Percentiles rank a stretch among this genome's conserved stretches.
phyloP scores from a whole-genome alignment of 192 early-diverging fungal species.

The Backusella circina region DNA sequence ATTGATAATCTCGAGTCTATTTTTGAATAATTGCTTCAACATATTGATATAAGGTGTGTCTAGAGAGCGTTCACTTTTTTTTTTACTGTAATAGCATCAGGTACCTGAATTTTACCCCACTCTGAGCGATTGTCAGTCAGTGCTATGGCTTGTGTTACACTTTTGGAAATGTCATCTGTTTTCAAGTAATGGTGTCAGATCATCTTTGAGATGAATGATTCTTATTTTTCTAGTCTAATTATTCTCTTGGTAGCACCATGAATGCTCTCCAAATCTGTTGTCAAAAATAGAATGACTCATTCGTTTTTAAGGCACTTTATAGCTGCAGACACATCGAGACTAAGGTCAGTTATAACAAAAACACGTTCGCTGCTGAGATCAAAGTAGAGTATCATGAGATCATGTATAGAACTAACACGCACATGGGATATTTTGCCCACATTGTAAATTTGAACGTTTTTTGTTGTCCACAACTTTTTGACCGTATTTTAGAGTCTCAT shows the following conservation, averaged over 20 bases:
- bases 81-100: constrained; percentile 7
- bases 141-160: not conserved
- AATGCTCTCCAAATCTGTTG: not conserved
- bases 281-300: too few species aligned
- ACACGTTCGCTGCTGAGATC: not conserved
- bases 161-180: not conserved
- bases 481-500: not conserved
- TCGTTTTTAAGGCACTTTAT: too few species aligned
- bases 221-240: not conserved
- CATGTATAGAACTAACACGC: constrained; percentile 9
- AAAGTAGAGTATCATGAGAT: constrained; percentile 11
- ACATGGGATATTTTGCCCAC: constrained; percentile 15
- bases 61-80: constrained; percentile 26
- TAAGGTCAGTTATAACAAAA: not conserved
- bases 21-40: constrained; percentile 68
- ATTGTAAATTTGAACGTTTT: constrained; percentile 23
- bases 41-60: constrained; percentile 79
- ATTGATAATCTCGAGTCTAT: constrained; percentile 75
- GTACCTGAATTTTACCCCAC: not conserved
- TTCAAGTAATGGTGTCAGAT: not conserved
- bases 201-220: not conserved
- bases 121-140: not conserved
- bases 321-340: too few species aligned
- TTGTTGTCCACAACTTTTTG: not conserved
- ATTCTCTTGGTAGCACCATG: not conserved